phyloP scores from a whole-genome alignment of 2,329 filamentous ascomycete species.

The Trichophyton equinum region DNA sequence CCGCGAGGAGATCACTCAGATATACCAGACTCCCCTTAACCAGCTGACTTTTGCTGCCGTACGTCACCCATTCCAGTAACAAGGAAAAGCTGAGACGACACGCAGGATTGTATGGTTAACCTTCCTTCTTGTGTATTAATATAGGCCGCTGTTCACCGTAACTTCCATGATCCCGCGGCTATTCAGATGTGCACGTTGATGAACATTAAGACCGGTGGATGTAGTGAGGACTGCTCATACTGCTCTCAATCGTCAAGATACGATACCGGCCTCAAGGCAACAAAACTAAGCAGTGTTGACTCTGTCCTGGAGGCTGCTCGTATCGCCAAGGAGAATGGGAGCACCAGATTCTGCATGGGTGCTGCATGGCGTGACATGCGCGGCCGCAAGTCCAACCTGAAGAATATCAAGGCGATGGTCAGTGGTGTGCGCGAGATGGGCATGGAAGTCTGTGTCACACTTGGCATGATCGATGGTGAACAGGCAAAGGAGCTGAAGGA shows the following conservation, averaged over 20 bases:
- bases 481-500: constrained; percentile 72
- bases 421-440: constrained; percentile 65
- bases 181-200: constrained; percentile 90
- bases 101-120: background rate
- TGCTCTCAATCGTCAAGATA: constrained; percentile 80
- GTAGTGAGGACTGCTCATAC: constrained; percentile 86
- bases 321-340: constrained; percentile 68
- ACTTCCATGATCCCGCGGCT: constrained; percentile 70
- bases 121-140: background rate
- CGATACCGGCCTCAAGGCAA: constrained; percentile 63
- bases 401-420: constrained; percentile 79
- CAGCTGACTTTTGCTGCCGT: constrained; percentile 66
- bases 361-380: constrained; percentile 92
- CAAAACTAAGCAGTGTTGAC: constrained; percentile 66
- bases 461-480: constrained; percentile 75
- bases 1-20: constrained; percentile 63
- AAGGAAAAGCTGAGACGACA: background rate
- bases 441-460: constrained; percentile 87
- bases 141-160: constrained; percentile 64
- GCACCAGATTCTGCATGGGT: constrained; percentile 89
- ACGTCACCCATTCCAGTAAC: constrained; percentile 9
- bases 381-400: constrained; percentile 68
- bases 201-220: constrained; percentile 94
- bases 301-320: constrained; percentile 67
- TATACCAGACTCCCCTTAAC: constrained; percentile 72